Evolutionary conservation across 768 basidiomycete species (phyloP).

Genomic region (Pholiota microspora): DNA sequence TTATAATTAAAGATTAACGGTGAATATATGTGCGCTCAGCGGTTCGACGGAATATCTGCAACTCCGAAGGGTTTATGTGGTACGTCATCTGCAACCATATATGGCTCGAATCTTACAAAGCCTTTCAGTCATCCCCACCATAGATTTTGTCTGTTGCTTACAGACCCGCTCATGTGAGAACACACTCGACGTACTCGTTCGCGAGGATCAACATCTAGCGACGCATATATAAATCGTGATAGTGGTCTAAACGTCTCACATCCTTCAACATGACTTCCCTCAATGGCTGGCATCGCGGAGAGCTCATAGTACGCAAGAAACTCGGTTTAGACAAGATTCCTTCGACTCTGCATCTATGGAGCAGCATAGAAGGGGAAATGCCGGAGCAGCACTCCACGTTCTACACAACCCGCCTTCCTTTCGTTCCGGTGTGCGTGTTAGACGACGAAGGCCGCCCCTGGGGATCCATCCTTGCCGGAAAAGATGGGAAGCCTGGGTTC

Average conservation of each 20-base stretch:
- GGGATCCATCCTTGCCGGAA: conserved; percentile 51
- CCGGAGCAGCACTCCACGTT: conserved; percentile 49
- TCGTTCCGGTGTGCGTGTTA: conserved; percentile 55
- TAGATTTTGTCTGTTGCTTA: background rate
- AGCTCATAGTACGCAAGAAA: conserved; percentile 46
- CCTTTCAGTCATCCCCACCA: background rate
- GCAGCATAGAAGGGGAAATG: conserved; percentile 42
- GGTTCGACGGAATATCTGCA: too few relatives aligned
- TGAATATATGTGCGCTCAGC: too few relatives aligned
- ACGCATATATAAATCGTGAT: background rate
- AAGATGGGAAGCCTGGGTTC: conserved; percentile 46
- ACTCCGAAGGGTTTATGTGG: background rate
- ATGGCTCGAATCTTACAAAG: background rate
- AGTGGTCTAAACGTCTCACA: background rate
- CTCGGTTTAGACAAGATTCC: conserved; percentile 39
- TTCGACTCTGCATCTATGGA: conserved; percentile 30
- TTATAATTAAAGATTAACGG: too few relatives aligned
- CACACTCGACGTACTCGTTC: background rate
- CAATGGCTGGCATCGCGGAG: conserved; percentile 52
- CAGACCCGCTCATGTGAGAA: background rate
- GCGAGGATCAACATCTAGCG: background rate
- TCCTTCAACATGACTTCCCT: conserved; percentile 24
- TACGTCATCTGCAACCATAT: background rate
- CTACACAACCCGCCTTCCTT: conserved; percentile 46
- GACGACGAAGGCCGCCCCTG: conserved; percentile 53